Evolutionary conservation across 2,329 filamentous ascomycete genomes (phyloP), one percentile per base, ranked within the genome.

Genomic region (Sordariomycetes sp.): DNA sequence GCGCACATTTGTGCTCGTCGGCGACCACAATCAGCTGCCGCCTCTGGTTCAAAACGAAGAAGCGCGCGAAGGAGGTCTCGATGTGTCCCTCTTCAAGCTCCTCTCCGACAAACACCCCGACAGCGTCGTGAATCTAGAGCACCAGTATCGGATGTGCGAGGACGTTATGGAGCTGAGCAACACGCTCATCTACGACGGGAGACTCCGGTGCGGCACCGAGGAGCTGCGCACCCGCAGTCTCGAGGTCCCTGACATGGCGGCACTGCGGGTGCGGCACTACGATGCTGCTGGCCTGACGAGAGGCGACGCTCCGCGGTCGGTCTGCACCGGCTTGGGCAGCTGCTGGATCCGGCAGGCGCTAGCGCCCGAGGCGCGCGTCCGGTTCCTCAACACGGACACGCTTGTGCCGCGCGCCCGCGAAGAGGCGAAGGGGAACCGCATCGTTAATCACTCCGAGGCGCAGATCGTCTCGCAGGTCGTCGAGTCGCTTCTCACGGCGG

Each of bases 141-240:
- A 96, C 65, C 94, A 99, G 68, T 99, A 99, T 67, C 89, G 94
- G 60, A 99, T 99, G 94, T 96, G 90, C 65, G 88, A 94, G 63
- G 94, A 99, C 60, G 88, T 99, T 60, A 97, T 97, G 92, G 80
- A 86, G 2, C 79, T 99, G 15, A 95, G 90, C 61, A 99, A 96
- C 69, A 87, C 82, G 1, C 79, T 99, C 58, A 96, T 99, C 64
- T 99, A 99, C 72, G 78, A 85, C n/a, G 92, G 91, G 4, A 82
- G 85, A 39, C 78, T 99, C 42, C 92, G 94, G 65, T 99, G 94
- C 66, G 94, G 94, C 25, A 95, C 85, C 4, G 78, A 86, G 53
- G 76, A 80, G 56, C 83, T 97, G 12, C 88, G 90, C 12, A 75
- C 76, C 36, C 82, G 82, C 42, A 85, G 81, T 52, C 77, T 97